A percentile compares a stretch with the other conserved stretches of the same genome.
Conservation (phyloP, 2,329 filamentous ascomycete genomes). For the Nakataea oryzae region DNA sequence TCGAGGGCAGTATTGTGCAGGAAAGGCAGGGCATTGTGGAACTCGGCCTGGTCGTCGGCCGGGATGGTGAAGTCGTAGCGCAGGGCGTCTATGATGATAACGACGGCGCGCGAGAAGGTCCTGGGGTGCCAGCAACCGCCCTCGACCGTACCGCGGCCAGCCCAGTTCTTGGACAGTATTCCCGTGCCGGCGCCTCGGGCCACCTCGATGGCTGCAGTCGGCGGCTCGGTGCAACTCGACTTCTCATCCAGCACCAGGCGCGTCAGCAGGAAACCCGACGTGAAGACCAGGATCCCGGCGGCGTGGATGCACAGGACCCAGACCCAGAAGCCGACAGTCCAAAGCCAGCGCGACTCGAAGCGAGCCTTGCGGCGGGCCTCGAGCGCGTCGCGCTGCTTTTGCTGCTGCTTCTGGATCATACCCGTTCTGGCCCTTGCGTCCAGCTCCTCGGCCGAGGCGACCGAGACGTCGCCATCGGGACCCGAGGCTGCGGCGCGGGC, state of each 20-base stretch:
- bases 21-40: conserved; percentile 81
- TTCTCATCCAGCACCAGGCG: conserved; percentile 69
- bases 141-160: conserved; percentile 31
- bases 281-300: conserved; percentile 82
- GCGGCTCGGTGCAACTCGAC: conserved; percentile 59
- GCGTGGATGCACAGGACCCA: conserved; percentile 66
- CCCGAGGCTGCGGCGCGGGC: not conserved
- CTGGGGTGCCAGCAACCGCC: conserved; percentile 93
- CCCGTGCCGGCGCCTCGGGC: not conserved
- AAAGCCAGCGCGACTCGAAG: conserved; percentile 43
- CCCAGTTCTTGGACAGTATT: conserved; percentile 33
- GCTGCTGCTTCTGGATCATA: conserved; percentile 30
- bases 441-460: conserved; percentile 15
- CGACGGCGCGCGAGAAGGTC: conserved; percentile 81
- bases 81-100: conserved; percentile 85
- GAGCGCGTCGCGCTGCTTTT: conserved; percentile 33
- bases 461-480: not conserved
- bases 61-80: conserved; percentile 96
- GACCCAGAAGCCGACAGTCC: conserved; percentile 57
- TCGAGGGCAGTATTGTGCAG: conserved; percentile 71
- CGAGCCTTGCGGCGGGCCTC: conserved; percentile 35
- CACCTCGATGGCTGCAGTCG: conserved; percentile 20
- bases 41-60: conserved; percentile 47
- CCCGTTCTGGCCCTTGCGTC: conserved; percentile 17
- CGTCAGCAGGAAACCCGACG: conserved; percentile 86